Conservation (phyloP, 495 filamentous ascomycete species). For the Cercophora newfieldiana region DNA sequence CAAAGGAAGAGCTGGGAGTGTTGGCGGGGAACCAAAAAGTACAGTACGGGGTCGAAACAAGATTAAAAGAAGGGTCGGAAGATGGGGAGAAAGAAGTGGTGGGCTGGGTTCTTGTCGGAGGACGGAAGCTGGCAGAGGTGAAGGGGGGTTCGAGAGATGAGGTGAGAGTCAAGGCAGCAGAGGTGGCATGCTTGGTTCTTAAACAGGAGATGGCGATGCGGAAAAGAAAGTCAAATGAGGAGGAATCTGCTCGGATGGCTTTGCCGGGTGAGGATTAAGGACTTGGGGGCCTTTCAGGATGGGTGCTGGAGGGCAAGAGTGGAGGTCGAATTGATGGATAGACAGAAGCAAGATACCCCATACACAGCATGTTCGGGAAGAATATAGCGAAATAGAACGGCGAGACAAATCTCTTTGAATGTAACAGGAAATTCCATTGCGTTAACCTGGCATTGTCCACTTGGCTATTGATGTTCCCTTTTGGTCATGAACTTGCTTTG, state of each 20-base stretch:
- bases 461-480: not conserved
- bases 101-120: constrained; percentile 56
- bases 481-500: not conserved
- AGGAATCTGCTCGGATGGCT: not conserved
- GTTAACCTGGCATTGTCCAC: too few relatives aligned
- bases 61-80: constrained; percentile 15
- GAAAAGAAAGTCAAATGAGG: not conserved
- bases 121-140: constrained; percentile 45
- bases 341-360: too few relatives aligned
- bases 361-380: too few relatives aligned
- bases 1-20: constrained; percentile 67
- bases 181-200: constrained; percentile 42
- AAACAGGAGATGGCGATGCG: constrained; percentile 5
- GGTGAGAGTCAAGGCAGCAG: constrained; percentile 58
- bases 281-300: too few relatives aligned
- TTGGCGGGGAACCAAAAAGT: constrained; percentile 55
- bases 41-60: constrained; percentile 43
- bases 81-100: constrained; percentile 34
- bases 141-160: constrained; percentile 52
- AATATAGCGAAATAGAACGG: too few relatives aligned
- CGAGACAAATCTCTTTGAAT: too few relatives aligned
- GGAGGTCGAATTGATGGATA: too few relatives aligned
- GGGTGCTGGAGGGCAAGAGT: too few relatives aligned
- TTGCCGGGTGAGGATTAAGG: too few relatives aligned
- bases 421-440: too few relatives aligned